Conservation (phyloP, 176 grass and related monocot species). For the Oryza glaberrima region DNA sequence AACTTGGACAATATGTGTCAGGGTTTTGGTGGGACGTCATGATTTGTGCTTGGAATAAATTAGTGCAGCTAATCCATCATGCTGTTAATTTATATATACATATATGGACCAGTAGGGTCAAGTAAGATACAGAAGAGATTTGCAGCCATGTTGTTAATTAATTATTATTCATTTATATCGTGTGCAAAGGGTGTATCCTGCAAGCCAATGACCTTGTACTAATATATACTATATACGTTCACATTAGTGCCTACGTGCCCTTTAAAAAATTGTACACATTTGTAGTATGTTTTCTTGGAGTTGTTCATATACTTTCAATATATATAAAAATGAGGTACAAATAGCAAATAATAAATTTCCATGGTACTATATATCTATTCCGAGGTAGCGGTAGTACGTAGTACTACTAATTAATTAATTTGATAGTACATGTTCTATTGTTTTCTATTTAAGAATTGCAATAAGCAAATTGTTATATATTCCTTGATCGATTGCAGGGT, state of each 20-base stretch:
- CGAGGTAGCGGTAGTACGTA: not conserved
- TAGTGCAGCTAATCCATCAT: not conserved
- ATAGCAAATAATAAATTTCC: too few species aligned
- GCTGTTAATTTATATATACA: not conserved
- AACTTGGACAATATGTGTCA: not conserved
- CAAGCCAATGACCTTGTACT: not conserved
- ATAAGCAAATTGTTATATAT: not conserved
- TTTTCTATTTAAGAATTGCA: not conserved
- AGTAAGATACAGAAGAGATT: not conserved
- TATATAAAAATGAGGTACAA: too few species aligned
- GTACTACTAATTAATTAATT: not conserved
- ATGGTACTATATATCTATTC: too few species aligned
- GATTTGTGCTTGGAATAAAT: not conserved
- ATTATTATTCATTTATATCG: not conserved
- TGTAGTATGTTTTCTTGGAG: not conserved
- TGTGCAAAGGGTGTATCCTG: slow-evolving; percentile 16
- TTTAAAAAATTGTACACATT: not conserved
- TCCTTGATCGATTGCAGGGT: not conserved
- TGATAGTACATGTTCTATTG: not conserved
- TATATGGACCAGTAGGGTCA: slow-evolving; percentile 28
- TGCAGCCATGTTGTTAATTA: not conserved
- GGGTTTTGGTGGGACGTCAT: slow-evolving; percentile 18
- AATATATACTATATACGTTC: not conserved
- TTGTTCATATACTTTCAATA: not conserved
- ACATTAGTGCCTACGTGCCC: not conserved